Conservation (phyloP, 345 rosid genomes). For the Populus pruinosa region DNA sequence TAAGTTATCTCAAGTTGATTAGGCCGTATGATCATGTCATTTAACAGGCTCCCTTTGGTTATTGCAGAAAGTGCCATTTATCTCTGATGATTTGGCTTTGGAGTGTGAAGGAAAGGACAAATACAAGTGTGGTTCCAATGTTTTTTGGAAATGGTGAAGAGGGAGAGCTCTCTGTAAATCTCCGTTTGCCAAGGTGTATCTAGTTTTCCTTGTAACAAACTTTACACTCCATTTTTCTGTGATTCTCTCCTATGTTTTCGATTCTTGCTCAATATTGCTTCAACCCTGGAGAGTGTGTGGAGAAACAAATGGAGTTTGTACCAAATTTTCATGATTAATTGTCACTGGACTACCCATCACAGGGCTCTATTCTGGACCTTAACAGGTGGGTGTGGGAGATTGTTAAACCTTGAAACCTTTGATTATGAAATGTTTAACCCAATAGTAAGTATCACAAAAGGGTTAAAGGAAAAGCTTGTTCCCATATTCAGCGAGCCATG, state of each 20-base stretch:
- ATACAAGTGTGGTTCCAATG: constrained; percentile 97
- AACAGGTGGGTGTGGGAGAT: background rate
- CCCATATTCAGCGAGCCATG: background rate
- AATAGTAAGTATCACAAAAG: background rate
- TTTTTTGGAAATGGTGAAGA: constrained; percentile 97
- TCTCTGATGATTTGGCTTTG: constrained; percentile 73
- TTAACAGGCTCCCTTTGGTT: background rate
- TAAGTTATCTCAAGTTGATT: background rate
- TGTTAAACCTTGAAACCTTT: background rate
- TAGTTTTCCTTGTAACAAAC: constrained; percentile 20
- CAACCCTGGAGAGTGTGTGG: background rate
- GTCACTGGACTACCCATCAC: too few relatives aligned
- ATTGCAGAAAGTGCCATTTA: constrained; percentile 89
- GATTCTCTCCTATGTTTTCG: background rate
- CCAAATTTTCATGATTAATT: background rate
- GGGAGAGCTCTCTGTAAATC: constrained; percentile 8
- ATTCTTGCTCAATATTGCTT: background rate
- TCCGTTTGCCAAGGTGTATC: constrained; percentile 30
- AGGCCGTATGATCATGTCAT: background rate
- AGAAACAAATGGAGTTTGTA: background rate
- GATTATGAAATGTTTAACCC: background rate
- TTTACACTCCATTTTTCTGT: constrained; percentile 9
- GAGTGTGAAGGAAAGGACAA: constrained; percentile 97
- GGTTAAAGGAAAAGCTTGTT: background rate
- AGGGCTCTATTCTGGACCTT: too few relatives aligned